Conservation (phyloP, 176 grass and related monocot species). For the Oryza meridionalis region DNA sequence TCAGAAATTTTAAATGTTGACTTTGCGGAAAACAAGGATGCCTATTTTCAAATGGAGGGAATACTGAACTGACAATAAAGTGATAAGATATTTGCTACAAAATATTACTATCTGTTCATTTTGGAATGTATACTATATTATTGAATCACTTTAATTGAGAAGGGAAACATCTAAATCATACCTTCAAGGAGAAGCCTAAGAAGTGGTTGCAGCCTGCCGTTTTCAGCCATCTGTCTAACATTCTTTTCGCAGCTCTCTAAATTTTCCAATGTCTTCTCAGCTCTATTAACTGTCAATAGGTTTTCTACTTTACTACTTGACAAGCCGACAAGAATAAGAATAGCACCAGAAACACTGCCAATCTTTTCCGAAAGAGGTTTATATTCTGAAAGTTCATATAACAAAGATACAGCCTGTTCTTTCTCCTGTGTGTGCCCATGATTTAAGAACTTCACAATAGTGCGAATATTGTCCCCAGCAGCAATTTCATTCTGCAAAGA, state of each 20-base stretch:
- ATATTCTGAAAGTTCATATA: constrained; percentile 88
- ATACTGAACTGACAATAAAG: not conserved
- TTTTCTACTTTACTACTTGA: constrained; percentile 89
- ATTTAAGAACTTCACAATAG: constrained; percentile 93
- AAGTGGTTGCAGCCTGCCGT: constrained; percentile 84
- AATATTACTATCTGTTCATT: not conserved
- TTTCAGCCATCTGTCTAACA: constrained; percentile 99
- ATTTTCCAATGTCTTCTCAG: constrained; percentile 84
- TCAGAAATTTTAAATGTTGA: too few species aligned
- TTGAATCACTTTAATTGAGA: not conserved
- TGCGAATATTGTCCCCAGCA: constrained; percentile 84
- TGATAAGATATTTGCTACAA: not conserved
- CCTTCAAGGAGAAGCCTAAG: constrained; percentile 92
- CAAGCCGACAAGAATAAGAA: constrained; percentile 92
- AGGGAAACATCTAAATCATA: constrained; percentile 38
- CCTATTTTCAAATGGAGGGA: too few species aligned
- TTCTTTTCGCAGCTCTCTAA: constrained; percentile 89
- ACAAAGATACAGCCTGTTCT: constrained; percentile 78
- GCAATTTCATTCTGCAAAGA: constrained; percentile 69
- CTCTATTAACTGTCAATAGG: constrained; percentile 60
- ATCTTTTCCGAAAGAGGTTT: constrained; percentile 81
- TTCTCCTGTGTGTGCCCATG: constrained; percentile 70
- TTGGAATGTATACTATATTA: constrained; percentile 16
- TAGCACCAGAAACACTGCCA: constrained; percentile 75
- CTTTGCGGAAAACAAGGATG: too few species aligned